Evolutionary conservation across 78 protist species (phyloP), one percentile per base, ranked within the genome.

Genomic region (Protostelium mycophagum): DNA sequence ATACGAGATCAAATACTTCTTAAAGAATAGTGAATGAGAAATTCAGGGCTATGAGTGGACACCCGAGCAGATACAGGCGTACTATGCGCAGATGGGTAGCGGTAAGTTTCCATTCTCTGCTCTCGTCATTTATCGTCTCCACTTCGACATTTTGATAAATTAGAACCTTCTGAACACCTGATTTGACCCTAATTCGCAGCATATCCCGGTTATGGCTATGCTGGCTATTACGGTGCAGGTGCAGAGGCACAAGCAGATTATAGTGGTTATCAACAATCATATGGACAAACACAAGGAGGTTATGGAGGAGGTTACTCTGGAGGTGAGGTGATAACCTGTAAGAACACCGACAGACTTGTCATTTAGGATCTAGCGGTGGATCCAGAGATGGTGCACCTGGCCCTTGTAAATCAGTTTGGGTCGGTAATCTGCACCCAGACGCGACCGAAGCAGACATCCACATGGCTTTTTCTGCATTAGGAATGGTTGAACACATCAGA

Each of bases 351-450:
- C 5, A 51, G 31, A 51, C 31, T 16, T 51, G 16, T 16, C 16
- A 51, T 16, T 51, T 16, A 51, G 73, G 16, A n/a, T n/a, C n/a
- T n/a, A n/a, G n/a, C 73, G 16, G 73, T 25, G 31, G 16, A 5
- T 51, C 73, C 16, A 16, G 31, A 25, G 73, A 16, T 51, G 73
- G 73, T 51, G 73, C 73, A 16, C 16, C 91, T 36, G 88, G 63
- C 63, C 94, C 94, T 37, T 86, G 92, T 23, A 88, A 37, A 37
- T 88, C 90, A 5, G 90, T 92, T 35, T 92, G 94, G 94, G 91
- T 88, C 29, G 92, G 91, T 34, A 92, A 88, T 86, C 38, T 86
- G 38, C 83, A 83, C 35, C 91, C 89, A 29, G 94, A 92, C 9
- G 35, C 91, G 28, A 89, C 87, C 36, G 94, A 92, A 16, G 88